Conservation (phyloP, 148 eudicot species). For the Arctostaphylos glauca region DNA sequence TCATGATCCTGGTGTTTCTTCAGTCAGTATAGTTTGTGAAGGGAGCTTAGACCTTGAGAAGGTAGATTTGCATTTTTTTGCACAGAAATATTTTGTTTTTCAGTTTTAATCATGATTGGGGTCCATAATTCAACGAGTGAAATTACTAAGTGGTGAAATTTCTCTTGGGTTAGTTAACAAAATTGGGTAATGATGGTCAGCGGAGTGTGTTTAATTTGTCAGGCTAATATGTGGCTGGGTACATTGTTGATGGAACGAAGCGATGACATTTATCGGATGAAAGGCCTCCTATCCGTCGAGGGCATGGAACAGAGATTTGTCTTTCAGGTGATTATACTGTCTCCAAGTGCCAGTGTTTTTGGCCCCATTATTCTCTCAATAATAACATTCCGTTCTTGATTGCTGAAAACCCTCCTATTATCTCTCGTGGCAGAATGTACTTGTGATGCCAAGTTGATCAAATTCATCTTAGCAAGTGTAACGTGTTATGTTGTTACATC, state of each 20-base stretch:
- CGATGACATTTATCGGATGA: slow-evolving; percentile 97
- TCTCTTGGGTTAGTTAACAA: neutral
- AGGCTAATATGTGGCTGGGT: slow-evolving; percentile 98
- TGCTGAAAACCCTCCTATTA: neutral
- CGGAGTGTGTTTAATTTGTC: slow-evolving; percentile 22
- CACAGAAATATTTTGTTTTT: neutral
- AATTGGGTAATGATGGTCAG: neutral
- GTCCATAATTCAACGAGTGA: neutral
- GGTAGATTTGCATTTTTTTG: slow-evolving; percentile 38
- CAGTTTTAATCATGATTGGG: slow-evolving; percentile 9
- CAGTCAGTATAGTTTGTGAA: slow-evolving; percentile 97
- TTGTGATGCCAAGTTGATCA: slow-evolving; percentile 1
- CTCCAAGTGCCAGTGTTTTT: neutral
- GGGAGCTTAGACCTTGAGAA: slow-evolving; percentile 95
- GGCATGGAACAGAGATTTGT: slow-evolving; percentile 97
- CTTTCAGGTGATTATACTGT: slow-evolving; percentile 64
- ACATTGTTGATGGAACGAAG: slow-evolving; percentile 72
- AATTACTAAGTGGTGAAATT: neutral
- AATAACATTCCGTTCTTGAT: neutral
- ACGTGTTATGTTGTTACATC: neutral
- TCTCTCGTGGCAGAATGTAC: neutral
- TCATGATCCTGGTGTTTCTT: slow-evolving; percentile 99
- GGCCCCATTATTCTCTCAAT: neutral
- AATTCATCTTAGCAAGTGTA: neutral
- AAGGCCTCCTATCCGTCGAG: slow-evolving; percentile 82